Base-by-base conservation (phyloP, 768 basidiomycete species). In the Trametopsis cervina region DNA sequence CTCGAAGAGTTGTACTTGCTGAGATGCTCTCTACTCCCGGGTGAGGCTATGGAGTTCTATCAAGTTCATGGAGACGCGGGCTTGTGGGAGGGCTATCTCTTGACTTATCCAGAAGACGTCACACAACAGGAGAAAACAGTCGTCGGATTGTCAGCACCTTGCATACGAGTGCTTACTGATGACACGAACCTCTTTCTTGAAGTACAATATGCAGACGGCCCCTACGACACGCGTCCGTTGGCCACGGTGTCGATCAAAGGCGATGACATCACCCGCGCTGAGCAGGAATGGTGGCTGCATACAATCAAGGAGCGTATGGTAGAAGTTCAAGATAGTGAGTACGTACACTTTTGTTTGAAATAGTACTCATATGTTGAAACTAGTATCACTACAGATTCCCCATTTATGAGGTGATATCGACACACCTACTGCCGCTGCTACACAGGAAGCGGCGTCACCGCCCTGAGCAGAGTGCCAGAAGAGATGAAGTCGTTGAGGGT, bases 1-100 rank as follows among this genome's bases (percentile, higher is more conserved):
- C 60, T 72, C 33, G 60, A 78, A 59, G 83, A 88, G 56, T 61
- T 86, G 0, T 71, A 78, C 40, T 65, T 88, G 33, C 73, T 89
- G 21, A 67, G 64, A 46, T 77, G 72, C 29, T 84, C 84, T 0
- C 70, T 88, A 1, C 69, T 89, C 10, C 80, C 82, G 0, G 75
- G 69, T 4, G 85, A 89, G 66, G 24, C 57, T 2, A 57, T 83
- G 38, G 44, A 60, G 0, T 78, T 82, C 44, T 23, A 33, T 7
- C 9, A 33, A 2, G 35, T 59, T 1, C 49, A 69, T 2, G 70
- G 73, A 4, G 70, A 75, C 40, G 49, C 61, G 18, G 56, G 59
- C 6, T 21, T 36, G 24, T 72, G 71, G 71, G 33, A 50, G 3
- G 50, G 53, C 10, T 49, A 65, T 7, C 53, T 69, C 4, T 55